Base-by-base conservation (phyloP, 768 basidiomycete genomes). In the Psilocybe azurescens region DNA sequence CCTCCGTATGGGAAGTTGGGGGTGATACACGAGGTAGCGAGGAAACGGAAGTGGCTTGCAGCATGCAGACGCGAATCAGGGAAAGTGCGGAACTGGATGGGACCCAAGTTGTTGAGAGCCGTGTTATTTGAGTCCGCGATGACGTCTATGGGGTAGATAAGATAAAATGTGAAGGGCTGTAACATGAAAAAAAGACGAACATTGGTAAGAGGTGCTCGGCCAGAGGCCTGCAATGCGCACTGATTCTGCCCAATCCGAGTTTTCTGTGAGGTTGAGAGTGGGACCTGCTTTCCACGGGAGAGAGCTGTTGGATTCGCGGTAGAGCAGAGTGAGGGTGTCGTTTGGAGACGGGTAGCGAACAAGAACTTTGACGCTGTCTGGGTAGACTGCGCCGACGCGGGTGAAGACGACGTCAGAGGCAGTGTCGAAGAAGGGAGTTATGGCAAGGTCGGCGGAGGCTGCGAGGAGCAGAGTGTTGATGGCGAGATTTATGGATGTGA, bases 1-100 rank as follows among this genome's bases (percentile, higher is more conserved):
- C 80, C 76, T n/a, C 65, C 70, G 73, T 91, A 91, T 3, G 91
- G 91, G 70, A 90, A 93, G 66, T 90, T 91, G 10, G 89, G 87
- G 5, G 79, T 83, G 50, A 87, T 76, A 70, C 91, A 93, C 3
- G 86, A 89, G 0, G 88, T 80, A 16, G 84, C 85, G 20, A 91
- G 70, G 72, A 93, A 94, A 53, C 87, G 85, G 77, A 90, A 91
- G 69, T 83, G 83, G 33, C 75, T 76, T 30, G 84, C 83, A 24
- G 77, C 72, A 7, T 80, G 69, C 20, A 90, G 78, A 9, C 83
- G 79, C 7, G 88, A 81, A 70, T 93, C 91, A 2, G 91, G 90
- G 74, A 89, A 90, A 7, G 91, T 94, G 60, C 77, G 84, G 78
- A 94, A 93, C 20, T 73, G 72, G 50, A 90, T 81, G 6, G 88